A percentile compares a stretch with the other conserved stretches of the same genome.
phyloP scores from a whole-genome alignment of 305 asterid species.

The Petunia hybrid region DNA sequence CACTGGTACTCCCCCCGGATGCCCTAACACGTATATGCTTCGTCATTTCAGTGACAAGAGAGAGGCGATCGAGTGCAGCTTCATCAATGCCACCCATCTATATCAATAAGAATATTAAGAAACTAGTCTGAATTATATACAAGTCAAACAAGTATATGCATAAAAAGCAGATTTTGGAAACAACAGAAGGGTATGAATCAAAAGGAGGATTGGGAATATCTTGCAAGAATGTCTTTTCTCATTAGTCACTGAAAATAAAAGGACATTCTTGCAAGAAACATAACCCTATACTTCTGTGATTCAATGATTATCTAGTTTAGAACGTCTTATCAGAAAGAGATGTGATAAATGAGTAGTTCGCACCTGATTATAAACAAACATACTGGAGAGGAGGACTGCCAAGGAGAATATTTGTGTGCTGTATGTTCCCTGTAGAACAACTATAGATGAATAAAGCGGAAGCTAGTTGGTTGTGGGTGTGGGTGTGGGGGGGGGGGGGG shows the following conservation, averaged over 20 bases:
- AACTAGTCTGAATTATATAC: conserved; percentile 8
- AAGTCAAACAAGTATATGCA: conserved; percentile 8
- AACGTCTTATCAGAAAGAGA: conserved; percentile 20
- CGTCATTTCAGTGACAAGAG: conserved; percentile 99
- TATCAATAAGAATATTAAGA: conserved; percentile 32
- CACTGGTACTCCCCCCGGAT: conserved; percentile 78
- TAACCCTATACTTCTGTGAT: background rate
- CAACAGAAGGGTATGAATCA: background rate
- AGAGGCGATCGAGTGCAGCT: conserved; percentile 95
- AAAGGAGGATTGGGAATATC: background rate
- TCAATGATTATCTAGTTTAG: conserved; percentile 1
- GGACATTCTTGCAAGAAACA: conserved; percentile 9
- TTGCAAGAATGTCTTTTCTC: conserved; percentile 21
- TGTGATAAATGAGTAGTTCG: conserved; percentile 26
- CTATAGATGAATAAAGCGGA: conserved; percentile 24
- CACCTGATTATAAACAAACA: conserved; percentile 97
- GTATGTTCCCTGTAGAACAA: conserved; percentile 83
- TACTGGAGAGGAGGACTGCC: conserved; percentile 96
- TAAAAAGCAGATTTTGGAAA: background rate
- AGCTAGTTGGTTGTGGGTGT: background rate
- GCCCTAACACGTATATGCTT: conserved; percentile 97
- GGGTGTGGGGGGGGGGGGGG: background rate
- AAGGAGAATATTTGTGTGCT: conserved; percentile 95
- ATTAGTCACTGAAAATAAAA: conserved; percentile 13
- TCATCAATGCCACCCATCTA: conserved; percentile 99